Evolutionary conservation across 495 filamentous ascomycete species (phyloP), one percentile per base, ranked within the genome.

Genomic region (Xylaria curta): DNA sequence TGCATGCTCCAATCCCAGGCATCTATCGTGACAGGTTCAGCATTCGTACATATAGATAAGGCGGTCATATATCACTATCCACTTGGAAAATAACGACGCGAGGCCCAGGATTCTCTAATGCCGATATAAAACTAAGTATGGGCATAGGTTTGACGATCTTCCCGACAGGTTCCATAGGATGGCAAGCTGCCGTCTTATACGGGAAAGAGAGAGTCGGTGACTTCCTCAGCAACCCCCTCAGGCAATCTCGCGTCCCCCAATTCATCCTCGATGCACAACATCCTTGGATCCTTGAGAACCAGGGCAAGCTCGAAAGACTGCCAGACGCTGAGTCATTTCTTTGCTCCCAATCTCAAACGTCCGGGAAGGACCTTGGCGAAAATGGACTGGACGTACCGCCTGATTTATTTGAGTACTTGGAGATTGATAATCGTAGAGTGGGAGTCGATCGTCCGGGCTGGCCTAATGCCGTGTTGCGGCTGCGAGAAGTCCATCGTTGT

Each of bases 231-330:
- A 68, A 68, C 31, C 53, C 53, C 17, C 42, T 21, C 53, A 60
- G 28, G 51, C 47, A 13, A 28, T 69, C 66, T 6, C 51, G 56
- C 42, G 58, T 70, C 21, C 68, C 68, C 10, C 26, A 63, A 12
- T 70, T 70, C 68, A 61, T 63, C 15, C 51, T 60, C 66, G 66
- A 69, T 28, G 28, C 51, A 33, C 17, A 28, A 17, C 53, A 69
- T 38, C 66, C 54, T 2, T 69, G 66, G 66, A 44, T 69, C 54
- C 13, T 46, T 33, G 36, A 69, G 21, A 69, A 61, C 54, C 36
- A 49, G 19, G 21, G 13, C 31, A 46, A 28, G 15, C 66, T 69
- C 33, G 51, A 60, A 15, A 31, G 44, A 49, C 31, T 69, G n/a
- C 54, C 40, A 31, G 40, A 69, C 28, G 51, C 38, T 13, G 40